phyloP scores from a whole-genome alignment of 129 eudicot genomes.

The Oenanthe sinensis region DNA sequence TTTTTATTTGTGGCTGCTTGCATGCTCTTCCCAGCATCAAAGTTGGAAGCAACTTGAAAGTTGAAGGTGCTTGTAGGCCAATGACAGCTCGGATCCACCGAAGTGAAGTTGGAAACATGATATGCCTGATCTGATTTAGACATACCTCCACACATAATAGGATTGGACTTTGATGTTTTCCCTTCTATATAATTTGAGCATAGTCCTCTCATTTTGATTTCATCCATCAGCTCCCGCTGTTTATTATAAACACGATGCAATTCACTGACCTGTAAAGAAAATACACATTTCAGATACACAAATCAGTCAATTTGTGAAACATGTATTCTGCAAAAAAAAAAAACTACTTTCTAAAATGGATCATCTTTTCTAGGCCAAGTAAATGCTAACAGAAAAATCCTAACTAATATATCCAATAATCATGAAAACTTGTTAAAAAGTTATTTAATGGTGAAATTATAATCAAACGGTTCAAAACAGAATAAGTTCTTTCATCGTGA shows the following conservation, averaged over 20 bases:
- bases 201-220: conserved; percentile 17
- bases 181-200: conserved; percentile 5
- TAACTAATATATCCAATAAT: not conserved
- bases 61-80: not conserved
- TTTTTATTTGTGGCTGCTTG: not conserved
- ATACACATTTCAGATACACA: not conserved
- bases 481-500: not conserved
- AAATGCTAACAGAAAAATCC: not conserved
- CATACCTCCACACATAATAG: not conserved
- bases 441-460: not conserved
- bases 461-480: not conserved
- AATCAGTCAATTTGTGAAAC: not conserved
- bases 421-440: not conserved
- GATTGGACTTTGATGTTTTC: conserved; percentile 13
- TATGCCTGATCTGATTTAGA: conserved; percentile 10
- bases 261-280: conserved; percentile 35
- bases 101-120: conserved; percentile 8
- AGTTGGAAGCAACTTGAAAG: conserved; percentile 16
- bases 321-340: not conserved
- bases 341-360: not conserved
- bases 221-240: conserved; percentile 41
- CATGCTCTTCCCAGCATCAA: conserved; percentile 5
- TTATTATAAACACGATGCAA: conserved; percentile 37
- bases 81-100: not conserved
- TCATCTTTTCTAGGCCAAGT: not conserved